Base-by-base conservation (phyloP, 768 basidiomycete genomes). In the Aureoboletus auriporus region DNA sequence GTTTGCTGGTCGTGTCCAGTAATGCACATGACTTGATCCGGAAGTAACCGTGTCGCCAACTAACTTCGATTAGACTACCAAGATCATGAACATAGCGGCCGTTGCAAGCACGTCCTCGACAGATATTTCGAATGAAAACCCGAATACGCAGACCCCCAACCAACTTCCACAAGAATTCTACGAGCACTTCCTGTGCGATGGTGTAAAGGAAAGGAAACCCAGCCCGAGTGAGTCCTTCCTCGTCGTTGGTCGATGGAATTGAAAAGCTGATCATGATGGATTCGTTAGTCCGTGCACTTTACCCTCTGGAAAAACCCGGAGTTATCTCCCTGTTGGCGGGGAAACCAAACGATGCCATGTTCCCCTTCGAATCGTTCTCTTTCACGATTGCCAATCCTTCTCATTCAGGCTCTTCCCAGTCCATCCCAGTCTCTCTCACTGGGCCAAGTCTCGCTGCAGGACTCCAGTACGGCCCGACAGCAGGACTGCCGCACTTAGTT, bases 331-430 rank as follows among this genome's bases (percentile, higher is more conserved):
- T 93, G 29, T 79, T 94, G 7, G 93, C 93, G 0, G 95, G 95
- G 26, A 93, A 94, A 66, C 95, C 95, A 6, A 94, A 95, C 60
- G 76, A 84, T 8, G 72, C 76, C n/a, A 87, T 90, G 16, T 98
- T 97, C 71, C 95, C 95, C 1, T 89, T 98, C 71, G 82, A 83
- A 2, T 83, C 85, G 0, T 71, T 98, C 56, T 83, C 77, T 47
- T 82, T 89, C 65, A 79, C 73, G 2, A 75, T 82, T 4, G 70
- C 75, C 16, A 77, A 80, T 10, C 79, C 78, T 3, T 65, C 62
- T 20, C 68, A 78, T 47, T 23, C 20, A 23, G 20, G 4, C 20
- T 69, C 71, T 10, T 52, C 59, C 16, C 63, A 74, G 45, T 78
- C 82, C 29, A 69, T 70, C 2, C 64, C 72, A 0, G 63, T 93